Base-by-base conservation (phyloP, 495 filamentous ascomycete genomes). In the Terfezia claveryi region DNA sequence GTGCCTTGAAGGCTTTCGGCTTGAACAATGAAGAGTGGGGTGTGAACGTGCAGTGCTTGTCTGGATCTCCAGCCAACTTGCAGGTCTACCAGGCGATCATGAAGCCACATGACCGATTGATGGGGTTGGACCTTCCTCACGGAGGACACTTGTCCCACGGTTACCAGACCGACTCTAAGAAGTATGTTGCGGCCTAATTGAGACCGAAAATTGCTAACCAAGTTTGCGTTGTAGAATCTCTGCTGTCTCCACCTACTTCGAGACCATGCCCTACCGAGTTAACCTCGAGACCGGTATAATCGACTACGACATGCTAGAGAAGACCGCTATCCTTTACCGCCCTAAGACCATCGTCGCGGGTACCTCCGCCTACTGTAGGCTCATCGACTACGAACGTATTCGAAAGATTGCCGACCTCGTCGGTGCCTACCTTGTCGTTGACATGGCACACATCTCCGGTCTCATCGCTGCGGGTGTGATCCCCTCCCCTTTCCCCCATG, bases 41-140 rank as follows among this genome's bases (percentile, higher is more conserved):
- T 64, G 91, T 99, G 74, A 99, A 99, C 66, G 91, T 99, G 53
- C 91, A 99, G 73, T 87, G 83, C 67, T 70, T 99, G 68, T 85
- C 80, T 68, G 86, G 87, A 57, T 84, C 79, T 69, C 91, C 91
- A 57, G 91, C 91, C 70, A 99, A 99, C 71, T 71, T 99, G 57
- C 89, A 98, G 76, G 87, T 93, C 60, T 96, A 99, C 75, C 92
- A 96, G 75, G 91, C 91, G 57, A 81, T 99, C 67, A 95, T 98
- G 88, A 80, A 81, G 66, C 86, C 87, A 37, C 91, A 95, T 67
- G 91, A 95, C 60, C 78, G 91, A 61, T 71, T 99, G 61, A 96
- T 99, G 92, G 91, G 92, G 62, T 73, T 99, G 61, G 91, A 99
- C 66, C 76, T 99, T 54, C 91, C 91, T 60, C 91, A 99, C 69